Base-by-base conservation (phyloP, 495 filamentous ascomycete genomes). In the Aspergillus nanangensis region DNA sequence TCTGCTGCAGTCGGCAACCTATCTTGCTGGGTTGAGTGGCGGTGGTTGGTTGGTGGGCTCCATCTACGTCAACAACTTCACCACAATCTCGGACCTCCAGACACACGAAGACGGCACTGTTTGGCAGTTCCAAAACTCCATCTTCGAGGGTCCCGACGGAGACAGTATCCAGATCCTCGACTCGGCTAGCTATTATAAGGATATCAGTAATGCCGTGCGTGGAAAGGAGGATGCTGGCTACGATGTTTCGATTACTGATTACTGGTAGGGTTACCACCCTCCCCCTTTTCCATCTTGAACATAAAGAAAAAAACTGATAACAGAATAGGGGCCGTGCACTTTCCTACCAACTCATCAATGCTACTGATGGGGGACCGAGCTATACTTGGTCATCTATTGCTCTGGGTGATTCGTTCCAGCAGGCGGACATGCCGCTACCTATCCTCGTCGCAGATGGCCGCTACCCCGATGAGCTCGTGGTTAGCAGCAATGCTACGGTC, bases 361-460 rank as follows among this genome's bases (percentile, higher is more conserved):
- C 75, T 21, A 72, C 74, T 11, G 66, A 88, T 49, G 92, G 93
- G 19, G 92, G 89, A 0, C 80, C 86, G 20, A 74, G 72, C 4
- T 88, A 87, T 55, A 96, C 93, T 13, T 96, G 82, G 71, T 95
- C 90, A 17, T 94, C 89, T 27, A 92, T 97, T 56, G 85, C 85
- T 8, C 55, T 78, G 18, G 76, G 77, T 15, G 62, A 78, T 11
- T 68, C 80, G 23, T 96, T 95, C 72, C 59, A 71, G 8, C 63
- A 71, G n/a, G 90, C 74, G n/a, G 63, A 80, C 31, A 79, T 82
- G 24, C 92, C 92, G 5, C 80, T 96, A 72, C 93, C 93, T 0
- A 73, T 97, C 37, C 57, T 96, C 7, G 79, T 96, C 7, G 77
- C 87, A 0, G 87, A 94, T 59, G 82, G 77, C 29, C 80, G 90